A percentile compares a stretch with the other conserved stretches of the same genome.
phyloP scores from a whole-genome alignment of 805 yeast species.

The Candida suzukii region DNA sequence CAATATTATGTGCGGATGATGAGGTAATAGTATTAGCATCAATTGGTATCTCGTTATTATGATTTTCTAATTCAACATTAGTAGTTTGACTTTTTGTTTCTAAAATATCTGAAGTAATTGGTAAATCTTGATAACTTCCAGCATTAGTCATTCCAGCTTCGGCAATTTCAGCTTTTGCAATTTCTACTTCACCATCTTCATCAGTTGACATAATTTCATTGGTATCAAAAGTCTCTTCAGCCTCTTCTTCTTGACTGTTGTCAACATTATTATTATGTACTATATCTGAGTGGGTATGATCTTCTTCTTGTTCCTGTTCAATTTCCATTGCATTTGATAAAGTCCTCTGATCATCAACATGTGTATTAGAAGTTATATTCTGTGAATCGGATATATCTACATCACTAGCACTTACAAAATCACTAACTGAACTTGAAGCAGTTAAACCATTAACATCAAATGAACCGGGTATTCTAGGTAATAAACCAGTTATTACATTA shows the following conservation, averaged over 20 bases:
- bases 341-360: conserved; percentile 2
- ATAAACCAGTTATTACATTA: conserved; percentile 7
- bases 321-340: background rate
- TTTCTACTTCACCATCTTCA: background rate
- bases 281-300: too few species aligned
- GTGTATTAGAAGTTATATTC: conserved; percentile 1
- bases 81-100: too few species aligned
- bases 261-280: too few species aligned
- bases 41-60: too few species aligned
- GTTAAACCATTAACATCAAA: conserved; percentile 13
- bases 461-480: conserved; percentile 41
- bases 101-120: too few species aligned
- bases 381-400: background rate
- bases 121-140: too few species aligned
- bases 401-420: background rate
- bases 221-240: background rate
- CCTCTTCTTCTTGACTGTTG: conserved; percentile 1
- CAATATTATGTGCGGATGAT: too few species aligned
- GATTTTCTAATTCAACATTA: too few species aligned
- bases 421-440: background rate
- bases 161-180: background rate
- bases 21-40: too few species aligned
- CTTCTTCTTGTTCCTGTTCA: background rate
- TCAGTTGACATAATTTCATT: background rate
- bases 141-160: background rate